Evolutionary conservation across 495 filamentous ascomycete genomes (phyloP).

Genomic region (Penicillium paxilli): DNA sequence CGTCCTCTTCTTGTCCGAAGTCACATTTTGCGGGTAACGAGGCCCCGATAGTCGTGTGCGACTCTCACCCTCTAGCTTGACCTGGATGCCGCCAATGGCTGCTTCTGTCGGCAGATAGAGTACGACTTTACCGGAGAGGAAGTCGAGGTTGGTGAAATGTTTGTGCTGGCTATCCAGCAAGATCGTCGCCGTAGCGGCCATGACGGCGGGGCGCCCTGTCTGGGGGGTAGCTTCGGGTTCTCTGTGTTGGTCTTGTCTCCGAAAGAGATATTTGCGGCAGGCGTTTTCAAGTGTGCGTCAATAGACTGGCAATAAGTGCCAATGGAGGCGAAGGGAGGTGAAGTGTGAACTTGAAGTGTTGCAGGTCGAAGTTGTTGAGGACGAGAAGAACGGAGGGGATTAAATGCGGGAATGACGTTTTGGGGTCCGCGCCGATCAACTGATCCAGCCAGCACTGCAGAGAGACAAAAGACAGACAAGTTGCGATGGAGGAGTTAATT

Average conservation of each 20-base stretch:
- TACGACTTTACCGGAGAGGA: conserved; percentile 68
- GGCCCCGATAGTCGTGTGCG: conserved; percentile 59
- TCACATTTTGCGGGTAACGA: conserved; percentile 60
- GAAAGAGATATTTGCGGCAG: no score
- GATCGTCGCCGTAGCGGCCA: conserved; percentile 69
- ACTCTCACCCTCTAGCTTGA: conserved; percentile 93
- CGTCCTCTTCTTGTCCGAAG: conserved; percentile 55
- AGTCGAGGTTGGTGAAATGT: conserved; percentile 89
- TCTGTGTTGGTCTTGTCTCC: no score
- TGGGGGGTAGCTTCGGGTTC: no score
- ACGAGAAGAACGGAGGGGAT: conserved; percentile 13
- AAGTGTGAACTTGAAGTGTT: conserved; percentile 5
- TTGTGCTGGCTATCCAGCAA: conserved; percentile 70
- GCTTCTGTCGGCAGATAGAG: conserved; percentile 63
- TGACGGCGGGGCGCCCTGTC: conserved; percentile 41
- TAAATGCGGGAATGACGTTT: conserved; percentile 26
- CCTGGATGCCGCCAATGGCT: conserved; percentile 73
- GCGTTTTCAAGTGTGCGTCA: no score
- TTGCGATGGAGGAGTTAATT: background rate
- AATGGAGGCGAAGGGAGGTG: conserved; percentile 1
- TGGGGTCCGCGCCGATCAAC: conserved; percentile 16
- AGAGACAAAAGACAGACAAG: background rate
- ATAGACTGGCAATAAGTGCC: background rate
- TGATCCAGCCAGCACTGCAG: conserved; percentile 10
- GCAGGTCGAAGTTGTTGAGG: no score